Percentiles rank a stretch among this genome's conserved stretches.
phyloP scores from a whole-genome alignment of 2,329 filamentous ascomycete species.

The Xylaria sp. region DNA sequence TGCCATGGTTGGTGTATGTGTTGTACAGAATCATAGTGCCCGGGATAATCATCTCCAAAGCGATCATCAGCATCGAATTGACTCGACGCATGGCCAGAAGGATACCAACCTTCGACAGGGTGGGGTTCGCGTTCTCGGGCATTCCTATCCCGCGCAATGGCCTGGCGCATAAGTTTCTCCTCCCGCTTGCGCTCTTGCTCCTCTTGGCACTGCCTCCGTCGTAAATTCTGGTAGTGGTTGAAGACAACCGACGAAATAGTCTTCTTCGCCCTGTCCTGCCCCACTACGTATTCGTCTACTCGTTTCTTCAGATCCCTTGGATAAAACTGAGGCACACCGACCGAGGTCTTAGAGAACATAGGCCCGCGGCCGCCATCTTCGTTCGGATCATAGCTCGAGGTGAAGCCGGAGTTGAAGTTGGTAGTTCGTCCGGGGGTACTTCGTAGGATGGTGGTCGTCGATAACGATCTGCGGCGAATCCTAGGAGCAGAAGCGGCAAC shows the following conservation, averaged over 20 bases:
- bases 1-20: slow-evolving; percentile 55
- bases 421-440: slow-evolving; percentile 55
- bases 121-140: slow-evolving; percentile 70
- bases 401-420: slow-evolving; percentile 68
- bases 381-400: slow-evolving; percentile 68
- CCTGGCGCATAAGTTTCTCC: slow-evolving; percentile 77
- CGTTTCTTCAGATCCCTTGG: slow-evolving; percentile 83
- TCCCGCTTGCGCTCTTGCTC: slow-evolving; percentile 66
- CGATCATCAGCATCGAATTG: slow-evolving; percentile 52
- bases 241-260: slow-evolving; percentile 93
- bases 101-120: slow-evolving; percentile 78
- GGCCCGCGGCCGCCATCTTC: slow-evolving; percentile 66
- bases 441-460: slow-evolving; percentile 46
- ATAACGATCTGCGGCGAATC: slow-evolving; percentile 44
- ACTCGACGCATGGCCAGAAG: slow-evolving; percentile 31
- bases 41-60: slow-evolving; percentile 65
- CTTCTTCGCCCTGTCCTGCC: slow-evolving; percentile 94
- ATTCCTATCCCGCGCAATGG: slow-evolving; percentile 75
- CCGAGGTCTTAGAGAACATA: slow-evolving; percentile 66
- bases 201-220: slow-evolving; percentile 82
- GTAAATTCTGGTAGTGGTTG: slow-evolving; percentile 93
- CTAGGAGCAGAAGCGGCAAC: slow-evolving; percentile 33
- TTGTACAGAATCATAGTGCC: slow-evolving; percentile 61
- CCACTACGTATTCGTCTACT: slow-evolving; percentile 95
- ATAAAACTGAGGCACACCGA: slow-evolving; percentile 72